Evolutionary conservation across 768 basidiomycete species (phyloP).

Genomic region (Tylopilus rubrobrunneus): DNA sequence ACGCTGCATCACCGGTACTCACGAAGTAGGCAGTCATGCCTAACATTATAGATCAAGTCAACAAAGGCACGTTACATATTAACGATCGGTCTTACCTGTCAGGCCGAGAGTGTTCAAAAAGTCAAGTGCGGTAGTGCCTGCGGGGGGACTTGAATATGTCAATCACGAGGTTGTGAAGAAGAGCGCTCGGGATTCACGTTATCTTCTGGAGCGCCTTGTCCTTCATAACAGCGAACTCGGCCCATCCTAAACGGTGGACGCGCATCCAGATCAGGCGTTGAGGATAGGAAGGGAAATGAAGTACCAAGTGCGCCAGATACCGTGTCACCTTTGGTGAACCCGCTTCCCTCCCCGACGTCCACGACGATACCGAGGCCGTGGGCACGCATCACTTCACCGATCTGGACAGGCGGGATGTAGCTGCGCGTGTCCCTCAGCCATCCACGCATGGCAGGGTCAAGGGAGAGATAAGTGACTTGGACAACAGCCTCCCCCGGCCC

Average conservation of each 20-base stretch:
- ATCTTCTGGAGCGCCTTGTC: slow-evolving; percentile 51
- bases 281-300: slow-evolving; percentile 15
- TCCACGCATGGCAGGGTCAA: slow-evolving; percentile 88
- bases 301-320: slow-evolving; percentile 62
- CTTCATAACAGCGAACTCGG: slow-evolving; percentile 63
- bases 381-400: slow-evolving; percentile 79
- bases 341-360: slow-evolving; percentile 49
- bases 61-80: not conserved
- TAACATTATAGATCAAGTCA: slow-evolving; percentile 24
- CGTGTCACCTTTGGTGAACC: slow-evolving; percentile 60
- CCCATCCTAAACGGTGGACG: slow-evolving; percentile 54
- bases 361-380: slow-evolving; percentile 64
- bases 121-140: slow-evolving; percentile 66
- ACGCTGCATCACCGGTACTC: slow-evolving; percentile 16
- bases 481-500: slow-evolving; percentile 59
- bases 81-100: slow-evolving; percentile 46
- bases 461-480: slow-evolving; percentile 70
- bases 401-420: slow-evolving; percentile 67
- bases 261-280: not conserved
- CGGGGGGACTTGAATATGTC: slow-evolving; percentile 41
- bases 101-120: slow-evolving; percentile 77
- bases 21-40: slow-evolving; percentile 92
- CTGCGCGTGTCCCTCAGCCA: slow-evolving; percentile 73
- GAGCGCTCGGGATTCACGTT: slow-evolving; percentile 40
- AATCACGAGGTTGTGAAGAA: not conserved